Evolutionary conservation across 2,329 filamentous ascomycete species (phyloP).

Genomic region (Diaporthe longicolla): DNA sequence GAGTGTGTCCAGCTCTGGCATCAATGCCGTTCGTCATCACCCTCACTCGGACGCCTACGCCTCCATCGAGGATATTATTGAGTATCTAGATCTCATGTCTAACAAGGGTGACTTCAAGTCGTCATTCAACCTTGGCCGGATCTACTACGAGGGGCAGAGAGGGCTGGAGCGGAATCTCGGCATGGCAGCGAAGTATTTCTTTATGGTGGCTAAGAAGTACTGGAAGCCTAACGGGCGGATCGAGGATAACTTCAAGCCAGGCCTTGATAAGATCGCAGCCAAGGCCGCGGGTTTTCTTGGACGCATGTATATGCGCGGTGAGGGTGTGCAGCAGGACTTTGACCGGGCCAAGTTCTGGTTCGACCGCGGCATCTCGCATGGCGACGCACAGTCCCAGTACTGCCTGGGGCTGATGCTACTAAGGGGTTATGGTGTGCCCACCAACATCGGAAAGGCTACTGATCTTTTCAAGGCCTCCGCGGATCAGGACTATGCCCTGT

Average conservation of each 20-base stretch:
- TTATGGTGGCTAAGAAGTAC: conserved; percentile 82
- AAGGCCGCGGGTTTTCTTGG: conserved; percentile 91
- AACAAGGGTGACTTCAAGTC: conserved; percentile 91
- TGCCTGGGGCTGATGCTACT: conserved; percentile 87
- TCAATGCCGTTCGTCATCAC: conserved; percentile 81
- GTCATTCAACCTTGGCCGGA: conserved; percentile 85
- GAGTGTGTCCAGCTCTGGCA: conserved; percentile 88
- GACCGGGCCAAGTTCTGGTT: conserved; percentile 86
- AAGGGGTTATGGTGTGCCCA: conserved; percentile 77
- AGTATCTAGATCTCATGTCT: conserved; percentile 92
- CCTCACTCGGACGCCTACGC: conserved; percentile 86
- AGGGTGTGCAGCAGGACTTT: conserved; percentile 85
- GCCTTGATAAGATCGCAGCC: conserved; percentile 82
- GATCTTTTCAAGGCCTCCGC: conserved; percentile 84
- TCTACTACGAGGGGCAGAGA: conserved; percentile 90
- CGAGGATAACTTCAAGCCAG: conserved; percentile 76
- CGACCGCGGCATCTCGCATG: conserved; percentile 79
- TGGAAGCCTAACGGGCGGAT: conserved; percentile 86
- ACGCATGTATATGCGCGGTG: conserved; percentile 89
- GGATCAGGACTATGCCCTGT: conserved; percentile 83
- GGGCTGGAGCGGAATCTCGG: conserved; percentile 80
- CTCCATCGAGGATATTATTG: conserved; percentile 91
- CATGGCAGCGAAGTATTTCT: conserved; percentile 84
- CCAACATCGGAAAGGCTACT: conserved; percentile 79
- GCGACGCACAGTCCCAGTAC: conserved; percentile 88